Conservation (phyloP, 2,329 filamentous ascomycete species). For the Aphanoascus verrucosus region DNA sequence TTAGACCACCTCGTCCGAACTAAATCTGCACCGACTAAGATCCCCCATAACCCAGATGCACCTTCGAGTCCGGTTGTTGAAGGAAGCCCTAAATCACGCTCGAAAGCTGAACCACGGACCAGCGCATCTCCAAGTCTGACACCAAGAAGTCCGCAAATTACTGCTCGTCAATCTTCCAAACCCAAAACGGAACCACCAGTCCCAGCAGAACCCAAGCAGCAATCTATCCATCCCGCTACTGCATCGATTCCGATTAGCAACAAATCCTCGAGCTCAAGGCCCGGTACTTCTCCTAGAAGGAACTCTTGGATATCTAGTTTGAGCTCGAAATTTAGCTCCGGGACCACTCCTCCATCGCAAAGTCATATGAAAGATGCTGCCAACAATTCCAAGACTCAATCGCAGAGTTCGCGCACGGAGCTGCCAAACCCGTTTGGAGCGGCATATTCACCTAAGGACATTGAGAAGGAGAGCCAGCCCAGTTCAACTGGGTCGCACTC, state of each 20-base stretch:
- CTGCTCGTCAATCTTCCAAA: constrained; percentile 4
- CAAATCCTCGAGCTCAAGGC: constrained; percentile 3
- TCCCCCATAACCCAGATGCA: background rate
- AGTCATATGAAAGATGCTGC: constrained; percentile 24
- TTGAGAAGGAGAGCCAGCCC: constrained; percentile 32
- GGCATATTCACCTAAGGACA: constrained; percentile 32
- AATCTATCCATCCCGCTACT: background rate
- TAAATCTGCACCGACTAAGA: constrained; percentile 26
- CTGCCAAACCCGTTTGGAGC: constrained; percentile 37
- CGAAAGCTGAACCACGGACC: background rate
- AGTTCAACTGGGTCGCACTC: constrained; percentile 48
- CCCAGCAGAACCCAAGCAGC: background rate
- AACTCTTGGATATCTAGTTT: constrained; percentile 90
- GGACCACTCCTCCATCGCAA: constrained; percentile 33
- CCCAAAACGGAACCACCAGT: background rate
- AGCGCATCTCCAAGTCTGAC: background rate
- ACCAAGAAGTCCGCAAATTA: background rate
- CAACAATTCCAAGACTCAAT: constrained; percentile 23
- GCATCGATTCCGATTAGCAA: background rate
- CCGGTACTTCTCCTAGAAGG: constrained; percentile 33
- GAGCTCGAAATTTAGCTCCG: constrained; percentile 77
- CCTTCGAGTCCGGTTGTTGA: background rate
- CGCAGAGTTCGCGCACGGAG: constrained; percentile 24
- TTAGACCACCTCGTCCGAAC: constrained; percentile 29
- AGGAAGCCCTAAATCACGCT: background rate